These are phyloP conservation scores for Pythium apleroticum DNA, from an alignment of 352 stramenopile species.

Conservation along the genomic window DNA sequence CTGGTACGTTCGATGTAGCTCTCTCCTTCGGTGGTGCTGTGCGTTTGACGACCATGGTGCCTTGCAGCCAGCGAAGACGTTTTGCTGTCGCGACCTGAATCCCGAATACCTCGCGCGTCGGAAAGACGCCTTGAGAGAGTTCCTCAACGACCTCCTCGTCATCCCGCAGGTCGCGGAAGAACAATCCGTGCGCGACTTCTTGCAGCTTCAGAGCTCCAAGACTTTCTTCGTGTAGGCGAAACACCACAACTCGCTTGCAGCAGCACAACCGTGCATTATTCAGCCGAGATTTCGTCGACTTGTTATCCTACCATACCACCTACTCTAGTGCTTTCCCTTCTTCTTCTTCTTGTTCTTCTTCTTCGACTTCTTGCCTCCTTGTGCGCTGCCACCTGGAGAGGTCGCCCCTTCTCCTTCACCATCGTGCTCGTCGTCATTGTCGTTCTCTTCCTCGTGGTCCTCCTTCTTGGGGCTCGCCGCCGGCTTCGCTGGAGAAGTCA, in stretches of 20 bases:
- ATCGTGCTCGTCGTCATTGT: constrained; percentile 11
- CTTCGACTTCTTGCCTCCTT: constrained; percentile 46
- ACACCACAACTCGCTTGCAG: neutral
- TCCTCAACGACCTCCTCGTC: constrained; percentile 61
- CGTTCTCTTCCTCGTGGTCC: constrained; percentile 12
- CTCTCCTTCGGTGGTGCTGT: neutral
- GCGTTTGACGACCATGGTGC: neutral
- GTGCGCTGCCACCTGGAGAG: constrained; percentile 21
- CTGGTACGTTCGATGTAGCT: constrained; percentile 25
- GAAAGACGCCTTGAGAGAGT: constrained; percentile 49
- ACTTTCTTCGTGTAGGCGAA: constrained; percentile 53
- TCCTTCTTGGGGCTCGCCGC: constrained; percentile 19
- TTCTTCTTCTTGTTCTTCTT: constrained; percentile 62
- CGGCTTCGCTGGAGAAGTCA: constrained; percentile 2
- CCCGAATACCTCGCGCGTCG: constrained; percentile 61
- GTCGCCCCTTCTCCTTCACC: constrained; percentile 25
- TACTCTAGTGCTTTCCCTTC: constrained; percentile 37
- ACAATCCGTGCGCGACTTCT: constrained; percentile 52
- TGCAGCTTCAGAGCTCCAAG: constrained; percentile 57
- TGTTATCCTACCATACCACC: neutral
- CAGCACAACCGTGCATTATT: neutral
- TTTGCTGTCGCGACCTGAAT: constrained; percentile 72
- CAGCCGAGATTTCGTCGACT: neutral
- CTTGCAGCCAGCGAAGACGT: constrained; percentile 60
- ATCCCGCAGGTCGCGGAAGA: constrained; percentile 66